Percentiles rank a stretch among this genome's conserved stretches.
phyloP scores from a whole-genome alignment of 2,329 filamentous ascomycete genomes.

The Monosporascus sp. region DNA sequence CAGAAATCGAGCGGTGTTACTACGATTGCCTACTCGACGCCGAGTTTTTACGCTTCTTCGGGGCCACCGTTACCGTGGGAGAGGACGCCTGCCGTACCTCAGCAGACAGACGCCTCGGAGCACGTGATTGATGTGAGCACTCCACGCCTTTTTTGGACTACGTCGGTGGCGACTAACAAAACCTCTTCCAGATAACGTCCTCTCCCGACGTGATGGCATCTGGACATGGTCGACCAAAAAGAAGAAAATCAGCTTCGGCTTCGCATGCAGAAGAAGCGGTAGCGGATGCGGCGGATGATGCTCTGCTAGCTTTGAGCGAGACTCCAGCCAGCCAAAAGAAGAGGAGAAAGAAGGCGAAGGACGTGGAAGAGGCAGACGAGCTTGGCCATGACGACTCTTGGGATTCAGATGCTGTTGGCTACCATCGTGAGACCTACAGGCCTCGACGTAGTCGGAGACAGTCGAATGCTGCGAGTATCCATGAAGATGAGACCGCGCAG shows the following conservation, averaged over 20 bases:
- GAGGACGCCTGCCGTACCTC: constrained; percentile 3
- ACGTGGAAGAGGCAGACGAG: constrained; percentile 21
- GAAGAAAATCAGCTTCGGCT: background rate
- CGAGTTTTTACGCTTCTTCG: constrained; percentile 24
- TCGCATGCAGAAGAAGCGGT: constrained; percentile 3
- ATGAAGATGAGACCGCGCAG: constrained; percentile 1
- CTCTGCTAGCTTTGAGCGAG: constrained; percentile 1
- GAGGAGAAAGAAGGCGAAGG: constrained; percentile 11
- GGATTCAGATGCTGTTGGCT: constrained; percentile 7
- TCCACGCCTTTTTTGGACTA: background rate
- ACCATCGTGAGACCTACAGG: constrained; percentile 12
- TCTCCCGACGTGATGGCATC: constrained; percentile 22
- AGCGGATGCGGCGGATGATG: constrained; percentile 1
- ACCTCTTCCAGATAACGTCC: constrained; percentile 17
- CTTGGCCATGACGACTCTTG: constrained; percentile 15
- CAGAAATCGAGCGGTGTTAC: constrained; percentile 25
- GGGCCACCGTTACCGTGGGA: constrained; percentile 24
- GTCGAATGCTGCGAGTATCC: constrained; percentile 3
- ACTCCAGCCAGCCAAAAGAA: constrained; percentile 7
- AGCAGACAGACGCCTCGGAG: constrained; percentile 6
- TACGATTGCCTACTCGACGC: constrained; percentile 27
- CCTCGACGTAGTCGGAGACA: constrained; percentile 15
- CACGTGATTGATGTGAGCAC: constrained; percentile 18
- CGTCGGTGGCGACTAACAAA: constrained; percentile 5
- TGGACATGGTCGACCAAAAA: constrained; percentile 4